A percentile compares a stretch with the other conserved stretches of the same genome.
phyloP scores from a whole-genome alignment of 148 eudicot species.

The Linanthus parryae region DNA sequence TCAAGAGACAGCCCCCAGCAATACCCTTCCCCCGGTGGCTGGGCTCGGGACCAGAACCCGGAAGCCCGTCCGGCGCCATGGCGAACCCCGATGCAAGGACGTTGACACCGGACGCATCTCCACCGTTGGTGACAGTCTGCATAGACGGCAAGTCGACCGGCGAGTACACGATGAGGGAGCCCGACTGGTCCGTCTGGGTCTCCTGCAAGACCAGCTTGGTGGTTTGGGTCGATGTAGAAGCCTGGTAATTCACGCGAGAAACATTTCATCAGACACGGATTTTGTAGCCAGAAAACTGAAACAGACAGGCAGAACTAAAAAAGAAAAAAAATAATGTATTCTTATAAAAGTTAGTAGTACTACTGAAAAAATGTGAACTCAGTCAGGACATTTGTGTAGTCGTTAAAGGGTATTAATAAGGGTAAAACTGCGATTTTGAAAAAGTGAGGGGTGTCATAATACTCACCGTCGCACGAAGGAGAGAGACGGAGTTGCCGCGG shows the following conservation, averaged over 20 bases:
- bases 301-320: neutral
- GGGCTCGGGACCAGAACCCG: slow-evolving; percentile 17
- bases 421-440: neutral
- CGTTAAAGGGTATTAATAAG: neutral
- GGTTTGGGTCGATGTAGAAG: slow-evolving; percentile 16
- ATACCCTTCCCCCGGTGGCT: neutral
- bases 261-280: neutral
- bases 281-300: neutral
- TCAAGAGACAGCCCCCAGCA: slow-evolving; percentile 41
- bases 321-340: too few relatives aligned
- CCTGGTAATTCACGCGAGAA: slow-evolving; percentile 11
- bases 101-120: slow-evolving; percentile 45
- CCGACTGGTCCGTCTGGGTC: slow-evolving; percentile 29
- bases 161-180: slow-evolving; percentile 33
- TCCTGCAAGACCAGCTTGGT: slow-evolving; percentile 39
- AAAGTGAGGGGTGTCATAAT: neutral
- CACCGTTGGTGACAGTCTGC: slow-evolving; percentile 28
- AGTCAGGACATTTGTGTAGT: too few relatives aligned
- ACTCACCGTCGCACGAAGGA: slow-evolving; percentile 40
- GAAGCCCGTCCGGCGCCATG: slow-evolving; percentile 36
- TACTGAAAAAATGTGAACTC: too few relatives aligned
- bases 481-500: slow-evolving; percentile 25
- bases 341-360: too few relatives aligned
- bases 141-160: slow-evolving; percentile 28
- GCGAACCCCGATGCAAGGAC: slow-evolving; percentile 73